Evolutionary conservation across 352 stramenopile genomes (phyloP).

Genomic region (Phytophthora brassicae): DNA sequence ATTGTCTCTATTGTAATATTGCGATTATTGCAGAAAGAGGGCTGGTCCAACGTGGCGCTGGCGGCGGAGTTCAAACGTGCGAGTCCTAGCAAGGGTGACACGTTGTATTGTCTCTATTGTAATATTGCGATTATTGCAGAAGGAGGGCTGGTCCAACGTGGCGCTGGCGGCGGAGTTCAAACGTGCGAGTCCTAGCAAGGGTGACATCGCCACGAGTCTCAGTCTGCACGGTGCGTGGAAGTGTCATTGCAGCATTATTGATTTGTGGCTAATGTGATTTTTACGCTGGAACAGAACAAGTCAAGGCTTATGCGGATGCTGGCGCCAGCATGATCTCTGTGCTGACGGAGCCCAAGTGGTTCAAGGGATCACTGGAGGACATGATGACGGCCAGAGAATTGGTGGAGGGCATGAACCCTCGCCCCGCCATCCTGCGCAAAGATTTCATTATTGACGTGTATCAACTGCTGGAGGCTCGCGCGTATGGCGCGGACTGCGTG

Average conservation of each 20-base stretch:
- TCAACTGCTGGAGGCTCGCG: conserved; percentile 93
- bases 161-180: conserved; percentile 99
- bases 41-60: conserved; percentile 87
- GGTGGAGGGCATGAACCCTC: conserved; percentile 43
- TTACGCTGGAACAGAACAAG: conserved; percentile 75
- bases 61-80: conserved; percentile 99
- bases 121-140: conserved; percentile 29
- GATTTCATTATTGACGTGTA: conserved; percentile 98
- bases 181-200: conserved; percentile 96
- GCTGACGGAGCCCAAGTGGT: conserved; percentile 97
- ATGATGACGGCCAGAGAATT: conserved; percentile 58
- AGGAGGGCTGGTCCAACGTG: conserved; percentile 69
- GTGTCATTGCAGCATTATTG: background rate
- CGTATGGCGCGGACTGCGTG: conserved; percentile 95
- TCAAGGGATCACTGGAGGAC: conserved; percentile 95
- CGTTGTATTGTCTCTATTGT: too few species aligned
- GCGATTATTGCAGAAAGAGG: conserved; percentile 39
- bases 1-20: conserved; percentile 8
- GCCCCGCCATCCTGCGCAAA: conserved; percentile 83
- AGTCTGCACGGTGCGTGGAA: conserved; percentile 54
- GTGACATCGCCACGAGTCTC: conserved; percentile 90
- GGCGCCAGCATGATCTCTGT: conserved; percentile 97
- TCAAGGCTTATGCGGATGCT: conserved; percentile 86
- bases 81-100: conserved; percentile 97
- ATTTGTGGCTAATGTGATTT: conserved; percentile 20